phyloP scores from a whole-genome alignment of 106 monocot genomes.

The Alisma plantagoaquatica region DNA sequence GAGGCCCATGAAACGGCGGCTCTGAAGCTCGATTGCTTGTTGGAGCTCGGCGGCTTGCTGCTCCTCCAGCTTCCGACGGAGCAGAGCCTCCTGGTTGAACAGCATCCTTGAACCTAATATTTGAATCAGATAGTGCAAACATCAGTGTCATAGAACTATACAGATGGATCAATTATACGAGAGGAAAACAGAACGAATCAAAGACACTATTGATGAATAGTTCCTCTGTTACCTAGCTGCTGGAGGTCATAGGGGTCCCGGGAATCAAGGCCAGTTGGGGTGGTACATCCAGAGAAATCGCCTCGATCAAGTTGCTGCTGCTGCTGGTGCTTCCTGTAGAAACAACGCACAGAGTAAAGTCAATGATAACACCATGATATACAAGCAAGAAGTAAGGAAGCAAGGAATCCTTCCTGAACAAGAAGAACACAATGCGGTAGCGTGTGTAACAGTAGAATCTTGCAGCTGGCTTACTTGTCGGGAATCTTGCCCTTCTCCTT shows the following conservation, averaged over 20 bases:
- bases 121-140: no score
- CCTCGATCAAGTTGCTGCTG: slow-evolving; percentile 39
- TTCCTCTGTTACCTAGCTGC: slow-evolving; percentile 48
- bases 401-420: no score
- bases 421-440: background rate
- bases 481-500: slow-evolving; percentile 98
- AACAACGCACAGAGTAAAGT: slow-evolving; percentile 1
- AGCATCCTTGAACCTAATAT: slow-evolving; percentile 70
- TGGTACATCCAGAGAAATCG: slow-evolving; percentile 61
- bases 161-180: no score
- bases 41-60: slow-evolving; percentile 69
- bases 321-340: slow-evolving; percentile 39
- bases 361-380: background rate
- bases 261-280: slow-evolving; percentile 69
- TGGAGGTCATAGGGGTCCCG: slow-evolving; percentile 77
- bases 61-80: slow-evolving; percentile 74
- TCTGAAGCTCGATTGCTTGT: slow-evolving; percentile 72
- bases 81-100: slow-evolving; percentile 41
- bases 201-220: background rate
- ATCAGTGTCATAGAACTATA: no score
- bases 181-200: no score
- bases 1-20: slow-evolving; percentile 59
- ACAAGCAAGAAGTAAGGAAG: background rate
- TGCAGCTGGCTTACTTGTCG: slow-evolving; percentile 89
- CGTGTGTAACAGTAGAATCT: no score